Evolutionary conservation across 345 rosid genomes (phyloP).

Genomic region (Lepidium africanum): DNA sequence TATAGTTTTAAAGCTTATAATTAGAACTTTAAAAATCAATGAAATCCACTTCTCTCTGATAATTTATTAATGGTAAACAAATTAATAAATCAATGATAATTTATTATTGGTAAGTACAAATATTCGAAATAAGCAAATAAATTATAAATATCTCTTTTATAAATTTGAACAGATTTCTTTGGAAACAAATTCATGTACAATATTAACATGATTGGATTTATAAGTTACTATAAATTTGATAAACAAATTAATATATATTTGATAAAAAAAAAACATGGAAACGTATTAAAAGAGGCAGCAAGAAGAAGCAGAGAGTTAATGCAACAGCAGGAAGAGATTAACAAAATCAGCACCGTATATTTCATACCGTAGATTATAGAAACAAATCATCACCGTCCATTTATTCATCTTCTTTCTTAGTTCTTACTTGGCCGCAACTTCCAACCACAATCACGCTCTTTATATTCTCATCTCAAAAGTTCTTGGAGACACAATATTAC

Average conservation of each 20-base stretch:
- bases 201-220: no score
- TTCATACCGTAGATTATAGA: neutral
- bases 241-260: no score
- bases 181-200: no score
- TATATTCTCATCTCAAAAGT: conserved; percentile 9
- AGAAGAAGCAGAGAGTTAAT: conserved; percentile 5
- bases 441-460: conserved; percentile 20
- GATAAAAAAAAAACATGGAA: neutral
- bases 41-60: neutral
- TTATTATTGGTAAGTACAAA: neutral
- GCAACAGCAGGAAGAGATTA: neutral
- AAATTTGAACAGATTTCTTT: neutral
- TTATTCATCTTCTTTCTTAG: neutral
- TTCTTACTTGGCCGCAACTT: conserved; percentile 25
- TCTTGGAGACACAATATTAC: conserved; percentile 6
- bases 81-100: no score
- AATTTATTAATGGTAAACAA: no score
- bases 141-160: neutral
- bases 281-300: conserved; percentile 1
- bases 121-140: neutral
- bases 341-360: neutral
- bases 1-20: neutral
- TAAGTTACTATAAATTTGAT: no score
- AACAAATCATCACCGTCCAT: conserved; percentile 8
- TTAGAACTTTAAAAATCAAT: neutral